Conservation (phyloP, 1,139 yeast species). For the Dujonia santamariae region DNA sequence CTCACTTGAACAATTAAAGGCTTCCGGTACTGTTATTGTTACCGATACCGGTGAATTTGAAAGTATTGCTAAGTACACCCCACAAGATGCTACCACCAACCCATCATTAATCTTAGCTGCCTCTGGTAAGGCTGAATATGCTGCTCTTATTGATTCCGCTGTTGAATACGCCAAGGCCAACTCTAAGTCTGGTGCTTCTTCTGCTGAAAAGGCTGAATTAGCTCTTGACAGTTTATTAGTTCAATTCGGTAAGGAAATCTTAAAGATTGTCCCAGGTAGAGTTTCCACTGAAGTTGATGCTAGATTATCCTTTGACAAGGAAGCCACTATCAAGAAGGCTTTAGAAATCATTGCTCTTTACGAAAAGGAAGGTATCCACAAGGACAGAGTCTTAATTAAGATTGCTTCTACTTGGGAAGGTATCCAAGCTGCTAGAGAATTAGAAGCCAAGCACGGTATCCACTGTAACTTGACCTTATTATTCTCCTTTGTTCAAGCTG, state of each 20-base stretch:
- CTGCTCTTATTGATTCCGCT: slow-evolving; percentile 86
- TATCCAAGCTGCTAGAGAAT: slow-evolving; percentile 96
- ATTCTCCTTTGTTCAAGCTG: slow-evolving; percentile 96
- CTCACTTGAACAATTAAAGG: slow-evolving; percentile 91
- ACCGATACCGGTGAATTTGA: slow-evolving; percentile 99
- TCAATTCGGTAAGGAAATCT: slow-evolving; percentile 93
- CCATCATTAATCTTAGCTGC: slow-evolving; percentile 98
- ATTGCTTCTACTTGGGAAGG: slow-evolving; percentile 99
- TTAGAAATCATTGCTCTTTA: slow-evolving; percentile 80
- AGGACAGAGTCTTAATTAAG: slow-evolving; percentile 92
- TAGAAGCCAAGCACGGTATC: slow-evolving; percentile 85
- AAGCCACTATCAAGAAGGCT: slow-evolving; percentile 91
- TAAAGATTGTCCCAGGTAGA: slow-evolving; percentile 96
- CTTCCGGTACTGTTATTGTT: slow-evolving; percentile 93
- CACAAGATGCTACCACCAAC: slow-evolving; percentile 99
- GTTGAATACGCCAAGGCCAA: slow-evolving; percentile 78
- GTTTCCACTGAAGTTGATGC: slow-evolving; percentile 99
- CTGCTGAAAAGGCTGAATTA: slow-evolving; percentile 62
- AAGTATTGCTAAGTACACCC: slow-evolving; percentile 94
- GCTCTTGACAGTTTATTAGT: slow-evolving; percentile 93
- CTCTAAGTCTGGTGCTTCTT: slow-evolving; percentile 46
- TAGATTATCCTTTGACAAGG: slow-evolving; percentile 91
- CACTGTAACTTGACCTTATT: slow-evolving; percentile 95
- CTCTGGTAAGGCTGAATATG: slow-evolving; percentile 84
- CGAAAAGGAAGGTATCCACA: slow-evolving; percentile 76